A percentile compares a stretch with the other conserved stretches of the same genome.
phyloP scores from a whole-genome alignment of 2,329 filamentous ascomycete species.

The Colletotrichum falcatum region DNA sequence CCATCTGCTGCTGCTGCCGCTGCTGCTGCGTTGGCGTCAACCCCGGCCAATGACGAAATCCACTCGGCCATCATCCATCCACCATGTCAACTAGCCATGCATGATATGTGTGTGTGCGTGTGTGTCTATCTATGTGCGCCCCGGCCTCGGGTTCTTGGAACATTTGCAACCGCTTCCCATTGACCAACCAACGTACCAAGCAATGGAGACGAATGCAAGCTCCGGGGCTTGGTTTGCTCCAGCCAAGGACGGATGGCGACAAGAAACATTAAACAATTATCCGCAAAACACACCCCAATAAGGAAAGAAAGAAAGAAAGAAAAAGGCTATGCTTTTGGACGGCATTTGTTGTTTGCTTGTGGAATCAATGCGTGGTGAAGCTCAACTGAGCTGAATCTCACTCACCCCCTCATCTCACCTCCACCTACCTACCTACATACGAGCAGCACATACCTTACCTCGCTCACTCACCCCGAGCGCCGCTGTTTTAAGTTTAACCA shows the following conservation, averaged over 20 bases:
- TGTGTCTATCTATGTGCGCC: too few relatives aligned
- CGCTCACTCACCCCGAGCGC: not conserved
- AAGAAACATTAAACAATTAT: too few relatives aligned
- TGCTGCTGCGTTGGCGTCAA: not conserved
- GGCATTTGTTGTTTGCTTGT: not conserved
- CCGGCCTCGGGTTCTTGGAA: not conserved
- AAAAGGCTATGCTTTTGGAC: not conserved
- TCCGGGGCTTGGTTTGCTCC: not conserved
- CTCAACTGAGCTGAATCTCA: not conserved
- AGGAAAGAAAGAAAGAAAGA: too few relatives aligned
- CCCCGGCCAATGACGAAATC: not conserved
- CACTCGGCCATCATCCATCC: too few relatives aligned
- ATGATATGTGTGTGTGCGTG: too few relatives aligned
- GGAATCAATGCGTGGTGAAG: not conserved
- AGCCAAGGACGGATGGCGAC: not conserved
- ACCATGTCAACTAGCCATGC: too few relatives aligned
- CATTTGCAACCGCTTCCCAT: not conserved
- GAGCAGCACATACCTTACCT: too few relatives aligned
- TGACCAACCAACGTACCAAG: not conserved
- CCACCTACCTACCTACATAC: too few relatives aligned
- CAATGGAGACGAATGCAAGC: not conserved
- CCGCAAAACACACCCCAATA: too few relatives aligned
- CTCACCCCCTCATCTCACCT: not conserved
- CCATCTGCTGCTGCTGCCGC: not conserved
- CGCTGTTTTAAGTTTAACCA: slow-evolving; percentile 9